Evolutionary conservation across 768 basidiomycete genomes (phyloP).

Genomic region (Phaeotremella fagi): DNA sequence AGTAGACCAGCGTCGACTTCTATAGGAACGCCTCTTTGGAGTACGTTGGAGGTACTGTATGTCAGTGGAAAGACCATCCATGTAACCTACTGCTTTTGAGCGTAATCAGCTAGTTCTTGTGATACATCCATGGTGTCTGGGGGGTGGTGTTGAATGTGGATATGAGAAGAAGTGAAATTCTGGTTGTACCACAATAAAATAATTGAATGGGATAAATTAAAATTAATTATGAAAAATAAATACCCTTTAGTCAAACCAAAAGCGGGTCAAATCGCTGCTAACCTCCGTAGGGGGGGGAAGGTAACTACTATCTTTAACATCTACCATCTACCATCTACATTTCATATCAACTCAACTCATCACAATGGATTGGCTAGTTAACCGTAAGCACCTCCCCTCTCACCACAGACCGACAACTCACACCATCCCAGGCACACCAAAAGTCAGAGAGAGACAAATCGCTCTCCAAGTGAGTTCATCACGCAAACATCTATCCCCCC

Average conservation of each 20-base stretch:
- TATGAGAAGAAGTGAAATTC: too few species aligned
- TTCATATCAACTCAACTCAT: conserved; percentile 5
- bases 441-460: conserved; percentile 33
- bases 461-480: conserved; percentile 22
- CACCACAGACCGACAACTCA: neutral
- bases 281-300: too few species aligned
- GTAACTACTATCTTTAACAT: neutral
- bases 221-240: conserved; percentile 5
- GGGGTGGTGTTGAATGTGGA: too few species aligned
- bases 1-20: conserved; percentile 78
- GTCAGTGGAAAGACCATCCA: conserved; percentile 11
- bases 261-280: conserved; percentile 10
- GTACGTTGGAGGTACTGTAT: conserved; percentile 26
- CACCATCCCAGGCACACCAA: conserved; percentile 29
- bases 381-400: conserved; percentile 20
- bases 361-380: conserved; percentile 29
- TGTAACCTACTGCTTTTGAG: conserved; percentile 62
- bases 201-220: conserved; percentile 26
- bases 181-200: too few species aligned
- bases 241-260: neutral
- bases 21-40: conserved; percentile 48
- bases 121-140: conserved; percentile 80
- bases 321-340: neutral
- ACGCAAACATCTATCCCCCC: neutral
- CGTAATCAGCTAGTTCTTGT: conserved; percentile 67